Evolutionary conservation across 148 eudicot species (phyloP).

Genomic region (Pharnaceum exiguum): DNA sequence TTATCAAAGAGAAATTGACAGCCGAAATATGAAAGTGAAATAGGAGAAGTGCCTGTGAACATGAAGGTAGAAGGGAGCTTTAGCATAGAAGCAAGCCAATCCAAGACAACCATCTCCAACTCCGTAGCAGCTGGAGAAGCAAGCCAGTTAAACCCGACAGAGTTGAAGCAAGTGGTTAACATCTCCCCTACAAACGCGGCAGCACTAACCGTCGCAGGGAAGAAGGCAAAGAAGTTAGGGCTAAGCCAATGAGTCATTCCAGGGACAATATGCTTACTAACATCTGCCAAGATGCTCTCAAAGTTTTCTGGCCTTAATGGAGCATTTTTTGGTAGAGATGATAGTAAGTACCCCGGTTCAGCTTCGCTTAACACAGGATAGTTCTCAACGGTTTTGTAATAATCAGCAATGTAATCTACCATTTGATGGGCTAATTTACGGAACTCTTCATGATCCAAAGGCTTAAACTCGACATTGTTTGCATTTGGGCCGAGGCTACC

Average conservation of each 20-base stretch:
- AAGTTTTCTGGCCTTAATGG: slow-evolving; percentile 30
- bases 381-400: slow-evolving; percentile 37
- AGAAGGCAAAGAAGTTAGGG: slow-evolving; percentile 53
- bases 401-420: slow-evolving; percentile 48
- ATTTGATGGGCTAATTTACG: slow-evolving; percentile 29
- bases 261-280: slow-evolving; percentile 30
- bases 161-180: slow-evolving; percentile 36
- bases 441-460: slow-evolving; percentile 37
- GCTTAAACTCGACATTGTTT: slow-evolving; percentile 15
- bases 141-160: slow-evolving; percentile 56
- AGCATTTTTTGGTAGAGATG: slow-evolving; percentile 28
- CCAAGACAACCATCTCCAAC: slow-evolving; percentile 55
- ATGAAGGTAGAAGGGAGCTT: slow-evolving; percentile 44
- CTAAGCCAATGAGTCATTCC: slow-evolving; percentile 58
- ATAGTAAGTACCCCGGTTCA: slow-evolving; percentile 33
- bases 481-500: slow-evolving; percentile 5
- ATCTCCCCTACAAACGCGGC: slow-evolving; percentile 53
- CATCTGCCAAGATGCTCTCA: slow-evolving; percentile 32
- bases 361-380: slow-evolving; percentile 51
- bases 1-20: too few relatives aligned
- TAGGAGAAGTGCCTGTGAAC: slow-evolving; percentile 32
- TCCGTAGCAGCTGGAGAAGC: slow-evolving; percentile 53
- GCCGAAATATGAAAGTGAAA: too few relatives aligned
- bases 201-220: slow-evolving; percentile 46
- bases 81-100: slow-evolving; percentile 56